Percentiles rank a stretch among this genome's conserved stretches.
Conservation (phyloP, 768 basidiomycete species). For the Suillus bovinus region DNA sequence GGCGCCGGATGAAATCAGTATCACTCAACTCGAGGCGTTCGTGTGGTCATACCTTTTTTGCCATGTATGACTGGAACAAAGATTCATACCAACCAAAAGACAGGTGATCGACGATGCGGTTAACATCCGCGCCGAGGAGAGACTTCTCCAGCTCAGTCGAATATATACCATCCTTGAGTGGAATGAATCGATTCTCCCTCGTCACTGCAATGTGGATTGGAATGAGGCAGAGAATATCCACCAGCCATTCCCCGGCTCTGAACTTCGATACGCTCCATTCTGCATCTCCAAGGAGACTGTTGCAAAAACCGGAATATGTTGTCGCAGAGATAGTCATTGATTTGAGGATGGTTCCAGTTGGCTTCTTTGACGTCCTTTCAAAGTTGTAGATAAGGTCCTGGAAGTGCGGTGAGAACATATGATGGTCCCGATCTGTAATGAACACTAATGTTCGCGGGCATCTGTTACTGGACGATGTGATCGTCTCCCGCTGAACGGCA, state of each 20-base stretch:
- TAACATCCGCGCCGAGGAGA: conserved; percentile 59
- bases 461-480: conserved; percentile 35
- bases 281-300: conserved; percentile 13
- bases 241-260: conserved; percentile 60
- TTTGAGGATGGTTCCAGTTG: conserved; percentile 45
- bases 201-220: conserved; percentile 65
- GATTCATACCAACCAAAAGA: conserved; percentile 69
- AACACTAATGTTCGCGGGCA: conserved; percentile 41
- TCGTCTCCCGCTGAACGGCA: conserved; percentile 48
- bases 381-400: conserved; percentile 46
- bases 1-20: not conserved
- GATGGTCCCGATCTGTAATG: conserved; percentile 39
- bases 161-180: conserved; percentile 57
- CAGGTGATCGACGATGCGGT: conserved; percentile 53
- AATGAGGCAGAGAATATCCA: conserved; percentile 59
- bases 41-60: conserved; percentile 42
- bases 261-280: conserved; percentile 39
- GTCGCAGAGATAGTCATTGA: conserved; percentile 36
- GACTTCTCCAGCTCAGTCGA: conserved; percentile 51
- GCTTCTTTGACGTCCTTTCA: conserved; percentile 52
- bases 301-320: conserved; percentile 29
- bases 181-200: conserved; percentile 59
- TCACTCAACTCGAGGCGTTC: not conserved
- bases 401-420: conserved; percentile 45
- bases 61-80: conserved; percentile 62